These are phyloP conservation scores for Nakaseomyces kungkrabaensis DNA, from an alignment of 1,139 yeast genomes.

Conservation along the genomic window DNA sequence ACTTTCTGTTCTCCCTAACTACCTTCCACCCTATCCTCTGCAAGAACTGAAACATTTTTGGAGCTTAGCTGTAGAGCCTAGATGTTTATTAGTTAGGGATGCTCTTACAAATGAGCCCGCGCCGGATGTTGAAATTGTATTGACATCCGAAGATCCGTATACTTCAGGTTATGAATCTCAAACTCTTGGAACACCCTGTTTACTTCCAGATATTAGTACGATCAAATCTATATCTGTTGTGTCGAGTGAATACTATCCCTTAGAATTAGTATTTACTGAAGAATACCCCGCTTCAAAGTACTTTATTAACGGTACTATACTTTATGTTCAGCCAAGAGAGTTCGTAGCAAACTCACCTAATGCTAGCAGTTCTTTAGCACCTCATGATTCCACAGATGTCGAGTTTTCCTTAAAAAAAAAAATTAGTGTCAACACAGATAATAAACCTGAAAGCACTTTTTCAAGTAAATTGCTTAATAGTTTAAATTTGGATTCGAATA, in stretches of 20 bases:
- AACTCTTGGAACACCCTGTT: conserved; percentile 45
- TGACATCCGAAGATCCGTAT: conserved; percentile 40
- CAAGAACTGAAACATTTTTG: conserved; percentile 89
- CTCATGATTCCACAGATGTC: neutral
- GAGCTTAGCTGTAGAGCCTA: conserved; percentile 73
- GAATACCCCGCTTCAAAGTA: conserved; percentile 15
- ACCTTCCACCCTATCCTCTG: conserved; percentile 70
- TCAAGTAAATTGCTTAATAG: neutral
- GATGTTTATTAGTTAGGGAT: conserved; percentile 72
- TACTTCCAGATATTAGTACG: conserved; percentile 51
- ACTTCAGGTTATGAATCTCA: conserved; percentile 33
- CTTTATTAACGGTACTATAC: conserved; percentile 22
- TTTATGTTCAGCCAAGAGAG: conserved; percentile 12
- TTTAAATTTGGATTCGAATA: neutral
- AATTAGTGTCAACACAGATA: neutral
- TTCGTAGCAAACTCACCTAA: neutral
- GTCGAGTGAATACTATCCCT: conserved; percentile 22
- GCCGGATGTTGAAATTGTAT: conserved; percentile 27
- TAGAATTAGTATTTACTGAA: conserved; percentile 19
- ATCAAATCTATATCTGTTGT: conserved; percentile 30
- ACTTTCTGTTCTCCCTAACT: conserved; percentile 61
- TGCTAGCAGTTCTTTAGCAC: neutral
- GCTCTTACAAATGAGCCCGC: conserved; percentile 48
- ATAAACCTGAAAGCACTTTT: neutral
- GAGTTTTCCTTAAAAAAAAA: neutral